Percentiles rank a stretch among this genome's conserved stretches.
phyloP scores from a whole-genome alignment of 768 basidiomycete species.

The Mycena indigotica region DNA sequence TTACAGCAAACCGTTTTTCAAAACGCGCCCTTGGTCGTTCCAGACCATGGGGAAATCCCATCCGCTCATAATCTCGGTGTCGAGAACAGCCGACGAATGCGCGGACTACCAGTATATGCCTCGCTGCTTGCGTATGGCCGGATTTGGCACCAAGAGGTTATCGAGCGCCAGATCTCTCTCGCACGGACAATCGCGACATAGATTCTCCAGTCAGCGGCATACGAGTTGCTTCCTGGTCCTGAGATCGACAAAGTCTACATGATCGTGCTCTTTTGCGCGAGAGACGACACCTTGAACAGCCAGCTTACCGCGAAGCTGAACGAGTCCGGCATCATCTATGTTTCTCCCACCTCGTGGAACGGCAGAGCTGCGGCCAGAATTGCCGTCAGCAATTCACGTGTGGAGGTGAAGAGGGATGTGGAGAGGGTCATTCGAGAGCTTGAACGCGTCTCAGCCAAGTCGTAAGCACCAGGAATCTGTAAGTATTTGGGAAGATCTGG shows the following conservation, averaged over 20 bases:
- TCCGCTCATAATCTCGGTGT: constrained; percentile 23
- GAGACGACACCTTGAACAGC: constrained; percentile 5
- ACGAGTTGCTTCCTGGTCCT: constrained; percentile 16
- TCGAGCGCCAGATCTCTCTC: constrained; percentile 19
- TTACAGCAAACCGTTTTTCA: constrained; percentile 16
- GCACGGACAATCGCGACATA: constrained; percentile 14
- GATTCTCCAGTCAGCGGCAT: constrained; percentile 7
- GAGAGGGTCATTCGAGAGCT: constrained; percentile 14
- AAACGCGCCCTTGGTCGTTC: constrained; percentile 1
- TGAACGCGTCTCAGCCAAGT: neutral
- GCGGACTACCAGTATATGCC: constrained; percentile 19
- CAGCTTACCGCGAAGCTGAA: constrained; percentile 8
- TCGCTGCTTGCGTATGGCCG: constrained; percentile 20
- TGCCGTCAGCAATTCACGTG: constrained; percentile 20
- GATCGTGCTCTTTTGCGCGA: constrained; percentile 20
- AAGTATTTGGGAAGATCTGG: too few species aligned
- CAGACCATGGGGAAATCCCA: constrained; percentile 6
- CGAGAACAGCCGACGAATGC: constrained; percentile 20
- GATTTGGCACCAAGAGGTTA: constrained; percentile 9
- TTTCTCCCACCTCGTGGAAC: constrained; percentile 17
- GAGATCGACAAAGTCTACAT: constrained; percentile 10
- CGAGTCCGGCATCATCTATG: constrained; percentile 13
- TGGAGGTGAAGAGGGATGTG: constrained; percentile 14
- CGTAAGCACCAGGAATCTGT: too few species aligned
- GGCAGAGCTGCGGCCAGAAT: constrained; percentile 12